phyloP scores from a whole-genome alignment of 495 filamentous ascomycete genomes.

The Lepraria neglecta region DNA sequence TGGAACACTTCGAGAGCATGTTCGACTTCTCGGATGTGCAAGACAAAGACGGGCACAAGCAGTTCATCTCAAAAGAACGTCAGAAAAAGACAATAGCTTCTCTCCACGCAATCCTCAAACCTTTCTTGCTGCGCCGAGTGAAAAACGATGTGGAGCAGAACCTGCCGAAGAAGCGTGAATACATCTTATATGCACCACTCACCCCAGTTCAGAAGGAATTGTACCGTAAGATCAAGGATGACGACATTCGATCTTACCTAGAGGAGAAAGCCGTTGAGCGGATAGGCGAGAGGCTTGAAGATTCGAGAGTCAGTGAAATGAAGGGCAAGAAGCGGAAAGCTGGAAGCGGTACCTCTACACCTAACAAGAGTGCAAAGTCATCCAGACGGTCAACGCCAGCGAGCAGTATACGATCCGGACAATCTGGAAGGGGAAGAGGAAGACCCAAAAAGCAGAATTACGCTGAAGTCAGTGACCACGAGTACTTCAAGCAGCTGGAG shows the following conservation, averaged over 20 bases:
- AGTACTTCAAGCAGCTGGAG: constrained; percentile 62
- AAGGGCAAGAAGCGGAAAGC: constrained; percentile 52
- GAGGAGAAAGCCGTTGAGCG: constrained; percentile 79
- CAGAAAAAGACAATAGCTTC: constrained; percentile 80
- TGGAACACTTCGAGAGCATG: constrained; percentile 85
- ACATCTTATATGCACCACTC: constrained; percentile 86
- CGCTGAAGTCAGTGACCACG: constrained; percentile 66
- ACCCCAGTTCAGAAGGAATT: constrained; percentile 82
- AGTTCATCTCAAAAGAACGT: constrained; percentile 68
- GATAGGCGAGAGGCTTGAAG: constrained; percentile 35
- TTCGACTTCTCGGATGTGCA: constrained; percentile 91
- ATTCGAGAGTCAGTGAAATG: constrained; percentile 34
- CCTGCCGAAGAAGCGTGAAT: constrained; percentile 93
- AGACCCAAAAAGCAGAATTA: constrained; percentile 51
- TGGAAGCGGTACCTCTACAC: constrained; percentile 35
- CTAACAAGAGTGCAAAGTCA: constrained; percentile 66
- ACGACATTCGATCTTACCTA: constrained; percentile 70
- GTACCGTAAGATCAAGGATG: constrained; percentile 77
- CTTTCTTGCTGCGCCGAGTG: constrained; percentile 78
- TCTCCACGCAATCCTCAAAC: constrained; percentile 87
- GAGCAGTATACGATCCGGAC: constrained; percentile 41
- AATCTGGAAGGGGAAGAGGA: constrained; percentile 29
- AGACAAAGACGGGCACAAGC: constrained; percentile 60
- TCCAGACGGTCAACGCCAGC: constrained; percentile 66
- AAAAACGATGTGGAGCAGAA: constrained; percentile 88